These are phyloP conservation scores for Physcomitrellopsis africana DNA, from an alignment of 225 moss, liverwort and hornwort genomes.

Conservation along the genomic window DNA sequence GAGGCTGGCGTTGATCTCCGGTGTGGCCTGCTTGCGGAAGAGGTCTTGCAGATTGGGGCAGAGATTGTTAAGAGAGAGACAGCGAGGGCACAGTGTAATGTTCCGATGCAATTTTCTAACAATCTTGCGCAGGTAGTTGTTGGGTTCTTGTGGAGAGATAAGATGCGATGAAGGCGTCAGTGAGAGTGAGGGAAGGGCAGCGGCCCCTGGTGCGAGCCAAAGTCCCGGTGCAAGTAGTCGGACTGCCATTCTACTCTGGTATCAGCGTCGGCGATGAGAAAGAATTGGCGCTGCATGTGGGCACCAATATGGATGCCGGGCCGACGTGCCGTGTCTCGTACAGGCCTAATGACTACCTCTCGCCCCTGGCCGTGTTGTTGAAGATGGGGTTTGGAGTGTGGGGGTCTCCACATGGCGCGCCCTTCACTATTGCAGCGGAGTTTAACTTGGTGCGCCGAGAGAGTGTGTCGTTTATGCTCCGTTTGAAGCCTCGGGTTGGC, in stretches of 20 bases:
- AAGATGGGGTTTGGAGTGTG: slow-evolving; percentile 90
- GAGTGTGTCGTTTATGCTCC: slow-evolving; percentile 74
- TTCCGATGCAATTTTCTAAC: too few relatives aligned
- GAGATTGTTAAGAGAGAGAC: too few relatives aligned
- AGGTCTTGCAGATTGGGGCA: too few relatives aligned
- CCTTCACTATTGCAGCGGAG: slow-evolving; percentile 80
- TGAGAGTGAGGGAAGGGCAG: slow-evolving; percentile 87
- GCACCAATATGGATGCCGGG: slow-evolving; percentile 71
- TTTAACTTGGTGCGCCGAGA: slow-evolving; percentile 71
- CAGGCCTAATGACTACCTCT: slow-evolving; percentile 69
- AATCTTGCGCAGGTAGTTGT: neutral
- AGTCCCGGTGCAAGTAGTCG: slow-evolving; percentile 75
- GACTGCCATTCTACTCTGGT: slow-evolving; percentile 86
- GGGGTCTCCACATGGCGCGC: slow-evolving; percentile 89
- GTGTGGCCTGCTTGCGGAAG: too few relatives aligned
- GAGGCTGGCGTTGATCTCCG: too few relatives aligned
- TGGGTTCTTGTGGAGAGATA: neutral
- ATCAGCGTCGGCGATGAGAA: slow-evolving; percentile 74
- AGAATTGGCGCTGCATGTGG: slow-evolving; percentile 86
- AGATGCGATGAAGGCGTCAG: slow-evolving; percentile 82
- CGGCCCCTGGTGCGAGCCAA: slow-evolving; percentile 84
- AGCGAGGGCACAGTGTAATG: too few relatives aligned
- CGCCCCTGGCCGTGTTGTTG: slow-evolving; percentile 70
- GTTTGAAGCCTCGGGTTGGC: slow-evolving; percentile 83
- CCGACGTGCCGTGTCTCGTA: slow-evolving; percentile 82